Base-by-base conservation (phyloP, 177 flowering plant species). In the Vitis hybrid region DNA sequence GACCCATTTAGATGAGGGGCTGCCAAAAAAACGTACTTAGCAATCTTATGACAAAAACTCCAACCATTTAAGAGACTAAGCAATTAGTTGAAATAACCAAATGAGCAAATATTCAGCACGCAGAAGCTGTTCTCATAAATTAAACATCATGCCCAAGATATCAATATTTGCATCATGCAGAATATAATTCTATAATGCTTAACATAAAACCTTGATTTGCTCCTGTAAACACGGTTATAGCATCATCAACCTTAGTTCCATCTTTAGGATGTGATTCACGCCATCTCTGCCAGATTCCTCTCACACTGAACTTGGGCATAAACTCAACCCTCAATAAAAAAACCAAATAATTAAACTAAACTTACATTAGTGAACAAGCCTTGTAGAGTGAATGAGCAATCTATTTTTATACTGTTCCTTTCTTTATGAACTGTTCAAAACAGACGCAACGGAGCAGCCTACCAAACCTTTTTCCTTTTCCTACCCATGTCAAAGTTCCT, bases 241-340 rank as follows among this genome's bases (percentile, higher is more conserved):
- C 90, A 77, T 83, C 83, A 68, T 82, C 86, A 61, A 68, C 81
- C 67, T 80, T 86, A 11, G 66, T 72, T 71, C 91, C 90, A 71
- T 90, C 86, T 48, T 71, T 16, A 55, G 94, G 94, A 73, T 90
- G 92, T 77, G 98, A 96, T 78, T 93, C 97, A 56, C 98, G 88
- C 95, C 93, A 96, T 79, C 99, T 90, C 77, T 92, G 86, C 99
- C 99, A 96, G 74, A 96, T 83, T 78, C 98, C 97, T 65, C 98
- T 90, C 69, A 96, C 99, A 82, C 95, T 93, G 75, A 96, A 96
- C 74, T 92, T 96, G 63, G 97, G 94, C 89, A 96, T 75, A 81
- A 96, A 96, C 79, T 96, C 97, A 78, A 96, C 96, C 99, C 93
- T 81, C 79, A 82, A 73, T 34, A 79, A 49, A 58, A 79, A 50